phyloP scores from a whole-genome alignment of 2,329 filamentous ascomycete genomes.

The Mycosphaerella arachidis region DNA sequence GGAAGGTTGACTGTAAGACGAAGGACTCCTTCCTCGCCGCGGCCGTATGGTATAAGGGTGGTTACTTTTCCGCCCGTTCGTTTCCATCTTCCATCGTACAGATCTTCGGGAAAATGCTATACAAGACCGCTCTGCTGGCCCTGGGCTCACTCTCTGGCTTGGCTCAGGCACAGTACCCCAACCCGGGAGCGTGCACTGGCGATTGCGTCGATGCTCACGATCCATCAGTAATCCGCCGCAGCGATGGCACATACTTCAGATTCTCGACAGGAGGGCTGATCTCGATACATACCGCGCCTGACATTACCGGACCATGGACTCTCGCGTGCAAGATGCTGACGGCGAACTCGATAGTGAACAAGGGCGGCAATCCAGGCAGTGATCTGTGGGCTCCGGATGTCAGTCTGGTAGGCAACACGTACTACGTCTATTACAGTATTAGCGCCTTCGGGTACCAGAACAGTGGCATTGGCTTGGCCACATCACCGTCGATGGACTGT shows the following conservation, averaged over 20 bases:
- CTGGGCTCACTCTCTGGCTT: slow-evolving; percentile 17
- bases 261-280: slow-evolving; percentile 52
- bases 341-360: slow-evolving; percentile 36
- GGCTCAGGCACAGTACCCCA: slow-evolving; percentile 34
- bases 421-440: slow-evolving; percentile 65
- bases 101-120: slow-evolving; percentile 18
- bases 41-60: not conserved
- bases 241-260: slow-evolving; percentile 50
- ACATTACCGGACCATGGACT: slow-evolving; percentile 50
- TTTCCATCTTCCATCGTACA: not conserved
- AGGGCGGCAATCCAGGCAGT: slow-evolving; percentile 43
- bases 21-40: not conserved
- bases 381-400: slow-evolving; percentile 62
- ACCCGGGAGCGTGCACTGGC: slow-evolving; percentile 40
- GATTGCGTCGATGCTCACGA: slow-evolving; percentile 46
- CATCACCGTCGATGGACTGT: slow-evolving; percentile 46
- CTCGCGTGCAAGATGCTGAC: slow-evolving; percentile 45
- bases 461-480: slow-evolving; percentile 59
- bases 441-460: slow-evolving; percentile 57
- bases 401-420: slow-evolving; percentile 51
- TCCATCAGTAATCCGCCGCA: slow-evolving; percentile 44
- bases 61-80: not conserved
- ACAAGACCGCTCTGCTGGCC: slow-evolving; percentile 5
- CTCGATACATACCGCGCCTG: slow-evolving; percentile 45
- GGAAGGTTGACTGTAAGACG: not conserved